Percentiles rank a stretch among this genome's conserved stretches.
These are phyloP conservation scores for Solanum etuberosum DNA, from an alignment of 257 asterid species.

Conservation along the genomic window DNA sequence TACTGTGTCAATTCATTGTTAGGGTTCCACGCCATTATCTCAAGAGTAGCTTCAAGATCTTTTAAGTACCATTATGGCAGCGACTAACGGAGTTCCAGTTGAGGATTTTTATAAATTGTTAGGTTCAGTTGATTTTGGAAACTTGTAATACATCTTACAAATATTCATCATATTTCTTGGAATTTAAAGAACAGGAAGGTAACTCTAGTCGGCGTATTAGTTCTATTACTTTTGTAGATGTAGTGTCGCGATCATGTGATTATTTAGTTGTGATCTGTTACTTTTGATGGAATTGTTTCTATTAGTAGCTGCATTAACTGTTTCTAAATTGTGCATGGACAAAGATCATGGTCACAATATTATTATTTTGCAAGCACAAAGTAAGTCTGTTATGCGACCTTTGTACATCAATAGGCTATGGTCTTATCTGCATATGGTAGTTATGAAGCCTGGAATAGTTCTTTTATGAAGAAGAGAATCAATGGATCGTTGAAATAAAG, in stretches of 20 bases:
- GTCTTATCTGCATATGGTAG: neutral
- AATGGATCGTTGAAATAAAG: neutral
- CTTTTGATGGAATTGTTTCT: neutral
- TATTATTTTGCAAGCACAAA: neutral
- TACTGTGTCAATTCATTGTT: neutral
- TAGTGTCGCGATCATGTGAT: neutral
- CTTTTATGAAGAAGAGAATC: neutral
- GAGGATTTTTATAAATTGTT: neutral
- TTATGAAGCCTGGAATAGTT: neutral
- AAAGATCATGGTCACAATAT: neutral
- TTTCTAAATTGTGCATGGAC: neutral
- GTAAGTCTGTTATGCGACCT: neutral
- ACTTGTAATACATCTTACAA: too few species aligned
- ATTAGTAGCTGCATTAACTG: neutral
- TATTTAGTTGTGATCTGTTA: neutral
- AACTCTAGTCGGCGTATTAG: neutral
- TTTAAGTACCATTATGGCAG: neutral
- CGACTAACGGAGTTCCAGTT: neutral
- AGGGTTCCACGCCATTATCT: neutral
- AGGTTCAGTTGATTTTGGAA: too few species aligned
- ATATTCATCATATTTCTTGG: neutral
- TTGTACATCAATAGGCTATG: neutral
- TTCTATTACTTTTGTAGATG: neutral
- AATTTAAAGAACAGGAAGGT: neutral
- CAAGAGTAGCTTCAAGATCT: neutral